phyloP scores from a whole-genome alignment of 177 flowering plant species.

The Tripterygium wilfordii region DNA sequence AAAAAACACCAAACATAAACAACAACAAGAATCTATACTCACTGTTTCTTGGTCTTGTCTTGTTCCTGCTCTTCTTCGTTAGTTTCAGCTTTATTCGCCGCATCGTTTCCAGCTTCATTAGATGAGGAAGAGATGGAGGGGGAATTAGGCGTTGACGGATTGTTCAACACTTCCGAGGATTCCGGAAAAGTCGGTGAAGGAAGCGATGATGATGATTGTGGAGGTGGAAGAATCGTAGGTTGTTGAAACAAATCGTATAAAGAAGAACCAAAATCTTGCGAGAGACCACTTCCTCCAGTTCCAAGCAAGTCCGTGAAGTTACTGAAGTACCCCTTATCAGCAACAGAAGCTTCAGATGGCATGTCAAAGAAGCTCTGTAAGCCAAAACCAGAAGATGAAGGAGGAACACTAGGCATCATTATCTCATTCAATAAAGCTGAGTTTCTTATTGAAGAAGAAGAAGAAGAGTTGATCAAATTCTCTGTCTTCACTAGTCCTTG shows the following conservation, averaged over 20 bases:
- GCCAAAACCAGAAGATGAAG: too few relatives aligned
- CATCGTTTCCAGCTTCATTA: constrained; percentile 44
- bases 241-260: constrained; percentile 38
- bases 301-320: constrained; percentile 59
- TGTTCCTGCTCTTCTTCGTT: constrained; percentile 24
- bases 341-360: constrained; percentile 9
- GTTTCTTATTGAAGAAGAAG: too few relatives aligned
- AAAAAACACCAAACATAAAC: neutral
- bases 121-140: constrained; percentile 71
- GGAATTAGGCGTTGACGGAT: constrained; percentile 68
- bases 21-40: too few relatives aligned
- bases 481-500: too few relatives aligned
- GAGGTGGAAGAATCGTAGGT: constrained; percentile 1
- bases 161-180: constrained; percentile 53
- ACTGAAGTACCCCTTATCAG: too few relatives aligned
- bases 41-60: constrained; percentile 56
- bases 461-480: too few relatives aligned
- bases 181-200: constrained; percentile 8
- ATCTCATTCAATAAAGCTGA: too few relatives aligned
- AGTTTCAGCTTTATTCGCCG: constrained; percentile 11
- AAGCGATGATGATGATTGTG: constrained; percentile 17
- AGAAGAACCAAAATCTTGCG: constrained; percentile 18
- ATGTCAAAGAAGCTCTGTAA: constrained; percentile 25
- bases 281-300: too few relatives aligned
- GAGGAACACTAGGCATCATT: neutral